These are phyloP conservation scores for Podaxis sp. DNA, from an alignment of 768 basidiomycete species.

Conservation along the genomic window DNA sequence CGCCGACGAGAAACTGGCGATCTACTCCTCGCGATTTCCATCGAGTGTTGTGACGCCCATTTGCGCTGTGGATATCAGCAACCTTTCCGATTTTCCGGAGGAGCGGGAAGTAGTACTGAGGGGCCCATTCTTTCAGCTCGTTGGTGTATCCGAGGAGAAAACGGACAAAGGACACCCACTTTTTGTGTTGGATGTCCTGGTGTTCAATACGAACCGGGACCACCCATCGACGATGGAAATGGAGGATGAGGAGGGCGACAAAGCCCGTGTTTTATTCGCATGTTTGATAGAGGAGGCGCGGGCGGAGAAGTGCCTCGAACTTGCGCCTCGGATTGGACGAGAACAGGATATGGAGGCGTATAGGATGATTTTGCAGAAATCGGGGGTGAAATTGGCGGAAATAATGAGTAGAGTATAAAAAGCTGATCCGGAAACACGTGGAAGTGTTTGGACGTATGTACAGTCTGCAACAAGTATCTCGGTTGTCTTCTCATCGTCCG, in stretches of 20 bases:
- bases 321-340: conserved; percentile 19
- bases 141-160: conserved; percentile 18
- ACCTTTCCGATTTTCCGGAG: conserved; percentile 21
- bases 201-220: conserved; percentile 23
- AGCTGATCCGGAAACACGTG: not conserved
- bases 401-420: not conserved
- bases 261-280: conserved; percentile 19
- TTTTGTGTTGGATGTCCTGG: conserved; percentile 21
- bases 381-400: conserved; percentile 10
- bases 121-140: conserved; percentile 25
- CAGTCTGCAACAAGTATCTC: not conserved
- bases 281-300: conserved; percentile 22
- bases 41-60: conserved; percentile 23
- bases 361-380: conserved; percentile 13
- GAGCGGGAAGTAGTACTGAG: conserved; percentile 24
- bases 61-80: conserved; percentile 23
- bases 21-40: conserved; percentile 20
- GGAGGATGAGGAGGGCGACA: conserved; percentile 18
- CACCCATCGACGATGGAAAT: conserved; percentile 27
- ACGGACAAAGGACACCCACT: conserved; percentile 10
- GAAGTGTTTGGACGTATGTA: not conserved
- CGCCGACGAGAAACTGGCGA: conserved; percentile 14
- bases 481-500: not conserved
- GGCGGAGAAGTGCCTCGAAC: conserved; percentile 20
- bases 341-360: conserved; percentile 19